A percentile compares a stretch with the other conserved stretches of the same genome.
Conservation (phyloP, 495 filamentous ascomycete species). For the Penicillium crystallinum region DNA sequence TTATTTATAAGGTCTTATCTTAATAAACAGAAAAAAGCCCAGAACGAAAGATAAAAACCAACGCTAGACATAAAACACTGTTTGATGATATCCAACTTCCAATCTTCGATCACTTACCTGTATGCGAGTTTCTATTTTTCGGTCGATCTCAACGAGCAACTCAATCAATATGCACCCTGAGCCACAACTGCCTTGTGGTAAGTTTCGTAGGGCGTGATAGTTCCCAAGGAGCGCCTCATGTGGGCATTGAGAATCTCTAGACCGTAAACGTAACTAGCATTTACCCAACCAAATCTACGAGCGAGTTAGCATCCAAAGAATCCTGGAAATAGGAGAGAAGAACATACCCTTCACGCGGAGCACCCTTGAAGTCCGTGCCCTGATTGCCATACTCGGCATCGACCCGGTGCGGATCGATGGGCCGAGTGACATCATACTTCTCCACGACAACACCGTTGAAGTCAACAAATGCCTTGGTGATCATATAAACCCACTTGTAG, state of each 20-base stretch:
- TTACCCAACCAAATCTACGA: conserved; percentile 93
- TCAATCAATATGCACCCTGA: conserved; percentile 22
- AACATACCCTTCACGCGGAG: conserved; percentile 89
- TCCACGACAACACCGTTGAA: conserved; percentile 97
- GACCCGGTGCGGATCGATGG: conserved; percentile 83
- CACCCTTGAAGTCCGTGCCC: conserved; percentile 87
- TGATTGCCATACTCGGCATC: conserved; percentile 98
- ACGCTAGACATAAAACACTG: not conserved
- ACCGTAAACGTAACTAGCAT: conserved; percentile 90
- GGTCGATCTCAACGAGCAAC: not conserved
- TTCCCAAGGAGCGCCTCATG: conserved; percentile 77
- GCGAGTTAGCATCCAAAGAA: conserved; percentile 22
- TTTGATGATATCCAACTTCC: not conserved
- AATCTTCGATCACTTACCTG: not conserved
- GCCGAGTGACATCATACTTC: conserved; percentile 94
- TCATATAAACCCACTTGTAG: conserved; percentile 97
- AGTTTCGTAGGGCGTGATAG: conserved; percentile 74
- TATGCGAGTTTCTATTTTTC: not conserved
- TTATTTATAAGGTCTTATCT: not conserved
- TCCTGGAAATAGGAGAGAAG: not conserved
- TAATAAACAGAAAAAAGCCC: not conserved
- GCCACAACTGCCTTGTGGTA: conserved; percentile 43
- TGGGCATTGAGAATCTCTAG: conserved; percentile 77
- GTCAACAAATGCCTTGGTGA: conserved; percentile 93
- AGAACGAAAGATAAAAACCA: not conserved